Conservation (phyloP, 2,329 filamentous ascomycete species). For the Graphilbum ipis-grandicollis region DNA sequence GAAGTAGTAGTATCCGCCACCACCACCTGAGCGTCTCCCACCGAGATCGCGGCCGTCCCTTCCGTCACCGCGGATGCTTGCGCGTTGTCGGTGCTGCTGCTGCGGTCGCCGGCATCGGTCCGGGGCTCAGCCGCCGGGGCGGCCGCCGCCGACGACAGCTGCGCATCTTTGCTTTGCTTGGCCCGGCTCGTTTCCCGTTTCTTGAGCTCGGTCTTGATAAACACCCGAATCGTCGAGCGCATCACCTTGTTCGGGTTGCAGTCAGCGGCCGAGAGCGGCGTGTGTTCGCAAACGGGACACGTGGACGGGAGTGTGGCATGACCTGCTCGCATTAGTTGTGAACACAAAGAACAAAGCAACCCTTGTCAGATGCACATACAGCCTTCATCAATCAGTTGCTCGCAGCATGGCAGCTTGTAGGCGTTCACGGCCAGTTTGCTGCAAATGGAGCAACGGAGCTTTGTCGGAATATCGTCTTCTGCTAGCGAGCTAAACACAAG, state of each 20-base stretch:
- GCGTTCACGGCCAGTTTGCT: constrained; percentile 82
- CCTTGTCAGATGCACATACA: constrained; percentile 38
- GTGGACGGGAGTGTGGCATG: constrained; percentile 59
- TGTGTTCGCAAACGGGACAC: constrained; percentile 88
- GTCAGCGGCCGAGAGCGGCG: constrained; percentile 67
- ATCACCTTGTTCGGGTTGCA: constrained; percentile 81
- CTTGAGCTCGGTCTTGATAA: constrained; percentile 79
- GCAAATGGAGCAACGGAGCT: constrained; percentile 87
- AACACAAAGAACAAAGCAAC: no score
- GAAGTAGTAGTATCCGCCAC: background rate
- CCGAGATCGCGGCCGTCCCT: constrained; percentile 2
- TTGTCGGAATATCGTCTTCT: constrained; percentile 81
- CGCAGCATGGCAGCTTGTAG: constrained; percentile 84
- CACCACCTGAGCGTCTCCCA: constrained; percentile 4
- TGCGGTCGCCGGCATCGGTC: background rate
- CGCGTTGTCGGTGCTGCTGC: background rate
- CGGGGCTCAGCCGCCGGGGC: constrained; percentile 18
- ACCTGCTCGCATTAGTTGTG: no score
- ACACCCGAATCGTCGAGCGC: constrained; percentile 84
- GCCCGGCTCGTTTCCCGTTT: constrained; percentile 53
- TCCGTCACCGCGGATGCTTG: constrained; percentile 2
- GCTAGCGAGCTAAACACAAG: constrained; percentile 44
- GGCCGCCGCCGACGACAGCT: constrained; percentile 19
- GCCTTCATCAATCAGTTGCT: constrained; percentile 79
- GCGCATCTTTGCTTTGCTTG: constrained; percentile 26